These are phyloP conservation scores for Heliamphora exappendiculata DNA, from an alignment of 148 eudicot species.

Conservation along the genomic window DNA sequence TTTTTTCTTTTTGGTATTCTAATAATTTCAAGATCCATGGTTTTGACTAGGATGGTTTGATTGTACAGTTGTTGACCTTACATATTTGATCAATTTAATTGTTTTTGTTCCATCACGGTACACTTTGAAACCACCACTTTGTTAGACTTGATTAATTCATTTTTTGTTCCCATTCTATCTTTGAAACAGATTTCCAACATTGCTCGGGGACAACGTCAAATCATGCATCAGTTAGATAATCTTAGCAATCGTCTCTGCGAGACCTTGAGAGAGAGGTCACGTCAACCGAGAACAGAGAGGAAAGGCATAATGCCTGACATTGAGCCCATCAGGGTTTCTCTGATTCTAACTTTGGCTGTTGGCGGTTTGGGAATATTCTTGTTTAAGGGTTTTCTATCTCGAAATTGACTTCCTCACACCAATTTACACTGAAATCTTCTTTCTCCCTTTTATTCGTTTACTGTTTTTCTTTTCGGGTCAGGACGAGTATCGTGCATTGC, in stretches of 20 bases:
- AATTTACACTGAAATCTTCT: constrained; percentile 2
- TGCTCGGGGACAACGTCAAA: constrained; percentile 76
- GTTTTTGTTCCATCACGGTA: neutral
- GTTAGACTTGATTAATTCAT: neutral
- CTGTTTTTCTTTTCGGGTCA: constrained; percentile 7
- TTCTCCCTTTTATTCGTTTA: neutral
- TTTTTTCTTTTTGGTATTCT: too few relatives aligned
- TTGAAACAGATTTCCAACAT: constrained; percentile 45
- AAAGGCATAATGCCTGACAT: constrained; percentile 23
- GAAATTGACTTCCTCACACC: constrained; percentile 30
- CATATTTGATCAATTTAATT: neutral
- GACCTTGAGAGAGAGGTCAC: constrained; percentile 34
- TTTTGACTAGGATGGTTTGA: neutral
- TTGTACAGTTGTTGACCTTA: neutral
- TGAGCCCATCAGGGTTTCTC: constrained; percentile 27
- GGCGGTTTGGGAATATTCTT: constrained; percentile 65
- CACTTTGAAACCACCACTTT: neutral
- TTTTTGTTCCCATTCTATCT: neutral
- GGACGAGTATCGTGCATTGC: neutral
- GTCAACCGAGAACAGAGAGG: constrained; percentile 26
- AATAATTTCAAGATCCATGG: neutral
- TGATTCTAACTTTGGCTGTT: constrained; percentile 42
- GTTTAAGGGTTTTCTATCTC: constrained; percentile 48
- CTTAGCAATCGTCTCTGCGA: constrained; percentile 58
- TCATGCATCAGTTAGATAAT: constrained; percentile 73